Evolutionary conservation across 495 filamentous ascomycete genomes (phyloP), one percentile per base, ranked within the genome.

Genomic region (Penicillium verhagenii): DNA sequence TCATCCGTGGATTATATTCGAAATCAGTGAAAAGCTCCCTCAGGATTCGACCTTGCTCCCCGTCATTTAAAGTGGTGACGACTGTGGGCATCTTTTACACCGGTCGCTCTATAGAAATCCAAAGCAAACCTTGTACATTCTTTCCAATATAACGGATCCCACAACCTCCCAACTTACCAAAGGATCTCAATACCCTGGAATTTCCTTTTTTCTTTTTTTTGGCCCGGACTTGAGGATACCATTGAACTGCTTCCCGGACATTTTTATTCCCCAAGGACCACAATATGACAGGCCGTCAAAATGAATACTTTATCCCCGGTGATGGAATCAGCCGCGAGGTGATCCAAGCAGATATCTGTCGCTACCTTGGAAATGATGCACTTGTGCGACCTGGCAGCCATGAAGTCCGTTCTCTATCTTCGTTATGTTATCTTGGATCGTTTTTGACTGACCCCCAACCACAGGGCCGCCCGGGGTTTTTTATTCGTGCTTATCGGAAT

Each of bases 241-340:
- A 45, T 55, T 63, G 64, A 64, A 66, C 58, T 14, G 24, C 53
- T 57, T 65, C 46, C 64, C 33, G 60, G 59, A 60, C 23, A 29
- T 61, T 59, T 57, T 59, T 39, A 46, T 61, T 37, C 53, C 67
- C 58, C 71, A 67, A 63, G 58, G 57, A 59, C 14, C 43, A 69
- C 70, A 74, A 61, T 56, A 79, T 78, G 69, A 72, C 75, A 61
- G 71, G 67, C 69, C 76, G 86, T 66, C 84, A 86, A 67, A 90
- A 91, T 72, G 86, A 90, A 76, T 93, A 91, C 69, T 96, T 95
- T 70, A 84, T 93, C 50, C 87, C 87, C 21, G 89, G 89, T 59
- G 89, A 94, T 60, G 91, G 91, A 64, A 96, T 96, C 71, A 88
- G 89, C 72, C 84, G 92, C 56, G 90, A 96, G 71, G 92, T 96